phyloP scores from a whole-genome alignment of 1,284 basidiomycete species.

The Tilletia caries region DNA sequence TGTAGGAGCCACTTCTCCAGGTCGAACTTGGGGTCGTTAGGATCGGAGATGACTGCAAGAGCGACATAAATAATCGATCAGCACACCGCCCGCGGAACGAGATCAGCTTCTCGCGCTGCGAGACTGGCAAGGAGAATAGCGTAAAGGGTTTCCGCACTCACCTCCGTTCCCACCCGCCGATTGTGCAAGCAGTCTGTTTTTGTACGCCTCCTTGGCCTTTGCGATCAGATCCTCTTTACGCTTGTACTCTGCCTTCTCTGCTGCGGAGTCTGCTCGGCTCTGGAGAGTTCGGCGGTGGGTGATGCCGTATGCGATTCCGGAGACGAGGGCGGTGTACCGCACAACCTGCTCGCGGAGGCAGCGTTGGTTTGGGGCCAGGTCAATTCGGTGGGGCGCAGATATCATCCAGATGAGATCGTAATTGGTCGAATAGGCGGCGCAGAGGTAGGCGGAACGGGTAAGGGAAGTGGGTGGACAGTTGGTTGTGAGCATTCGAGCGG shows the following conservation, averaged over 20 bases:
- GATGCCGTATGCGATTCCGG: slow-evolving; percentile 88
- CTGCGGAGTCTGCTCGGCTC: slow-evolving; percentile 72
- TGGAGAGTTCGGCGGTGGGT: slow-evolving; percentile 86
- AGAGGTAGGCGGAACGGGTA: not conserved
- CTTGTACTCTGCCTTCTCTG: slow-evolving; percentile 60
- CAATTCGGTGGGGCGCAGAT: not conserved
- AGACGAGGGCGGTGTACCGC: slow-evolving; percentile 85
- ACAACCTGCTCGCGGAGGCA: slow-evolving; percentile 67
- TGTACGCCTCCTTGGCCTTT: slow-evolving; percentile 88
- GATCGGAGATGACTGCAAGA: slow-evolving; percentile 65
- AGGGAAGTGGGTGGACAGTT: not conserved
- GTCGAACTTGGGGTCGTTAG: slow-evolving; percentile 93
- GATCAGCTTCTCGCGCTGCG: not conserved
- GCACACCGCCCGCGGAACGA: not conserved
- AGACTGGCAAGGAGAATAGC: not conserved
- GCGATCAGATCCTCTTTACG: slow-evolving; percentile 63
- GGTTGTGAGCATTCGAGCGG: not conserved
- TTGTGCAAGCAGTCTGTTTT: slow-evolving; percentile 55
- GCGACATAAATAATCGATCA: not conserved
- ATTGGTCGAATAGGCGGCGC: not conserved
- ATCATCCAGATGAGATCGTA: no score
- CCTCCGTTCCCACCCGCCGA: slow-evolving; percentile 26
- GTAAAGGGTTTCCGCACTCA: not conserved
- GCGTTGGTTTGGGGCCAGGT: not conserved
- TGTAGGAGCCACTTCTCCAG: slow-evolving; percentile 76